phyloP scores from a whole-genome alignment of 345 rosid genomes.

The Salix dunnii region DNA sequence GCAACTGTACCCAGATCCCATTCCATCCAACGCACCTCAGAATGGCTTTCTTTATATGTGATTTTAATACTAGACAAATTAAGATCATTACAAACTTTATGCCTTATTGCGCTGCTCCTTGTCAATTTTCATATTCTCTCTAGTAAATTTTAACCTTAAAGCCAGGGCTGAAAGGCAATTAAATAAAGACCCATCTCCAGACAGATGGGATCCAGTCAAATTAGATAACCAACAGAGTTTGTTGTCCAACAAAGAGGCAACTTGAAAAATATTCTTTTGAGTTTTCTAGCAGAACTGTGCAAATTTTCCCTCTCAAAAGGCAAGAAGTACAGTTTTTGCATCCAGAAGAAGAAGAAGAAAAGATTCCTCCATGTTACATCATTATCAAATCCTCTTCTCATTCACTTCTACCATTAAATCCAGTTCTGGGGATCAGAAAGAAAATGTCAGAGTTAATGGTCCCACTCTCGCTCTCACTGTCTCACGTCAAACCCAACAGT shows the following conservation, averaged over 20 bases:
- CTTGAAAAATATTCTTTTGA: slow-evolving; percentile 1
- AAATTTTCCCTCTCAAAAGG: slow-evolving; percentile 16
- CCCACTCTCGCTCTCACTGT: slow-evolving; percentile 46
- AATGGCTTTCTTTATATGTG: not conserved
- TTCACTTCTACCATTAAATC: slow-evolving; percentile 36
- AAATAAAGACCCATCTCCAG: slow-evolving; percentile 13
- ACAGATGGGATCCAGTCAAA: slow-evolving; percentile 17
- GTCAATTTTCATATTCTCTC: not conserved
- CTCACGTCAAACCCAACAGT: slow-evolving; percentile 38
- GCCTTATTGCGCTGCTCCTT: not conserved
- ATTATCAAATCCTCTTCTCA: slow-evolving; percentile 24
- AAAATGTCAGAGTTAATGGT: slow-evolving; percentile 43
- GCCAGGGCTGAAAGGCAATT: not conserved
- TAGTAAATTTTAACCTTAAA: not conserved
- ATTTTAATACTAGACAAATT: not conserved
- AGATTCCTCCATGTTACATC: slow-evolving; percentile 26
- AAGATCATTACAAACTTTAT: not conserved
- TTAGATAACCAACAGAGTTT: slow-evolving; percentile 10
- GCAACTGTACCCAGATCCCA: not conserved
- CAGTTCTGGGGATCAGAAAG: slow-evolving; percentile 36
- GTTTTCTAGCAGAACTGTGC: slow-evolving; percentile 12
- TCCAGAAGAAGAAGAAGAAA: slow-evolving; percentile 28
- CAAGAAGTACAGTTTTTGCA: slow-evolving; percentile 17
- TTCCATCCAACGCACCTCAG: not conserved
- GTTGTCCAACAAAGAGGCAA: not conserved